Conservation (phyloP, 768 basidiomycete genomes). For the Mycena chlorophos region DNA sequence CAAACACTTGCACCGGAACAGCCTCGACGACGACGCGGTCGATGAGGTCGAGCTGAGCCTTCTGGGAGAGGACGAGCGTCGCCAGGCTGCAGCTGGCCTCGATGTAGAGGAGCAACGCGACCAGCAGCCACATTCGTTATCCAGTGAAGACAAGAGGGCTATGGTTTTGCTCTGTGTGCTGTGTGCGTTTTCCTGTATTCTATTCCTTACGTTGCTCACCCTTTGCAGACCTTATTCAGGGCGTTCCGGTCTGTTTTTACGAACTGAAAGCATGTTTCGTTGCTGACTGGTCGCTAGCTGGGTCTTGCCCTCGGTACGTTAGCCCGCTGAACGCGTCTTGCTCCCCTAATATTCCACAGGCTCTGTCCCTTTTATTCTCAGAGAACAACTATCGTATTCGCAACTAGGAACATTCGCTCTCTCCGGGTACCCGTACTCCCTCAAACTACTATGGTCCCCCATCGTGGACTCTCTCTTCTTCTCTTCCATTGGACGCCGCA, state of each 20-base stretch:
- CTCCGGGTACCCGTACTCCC: slow-evolving; percentile 91
- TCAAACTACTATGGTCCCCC: slow-evolving; percentile 97
- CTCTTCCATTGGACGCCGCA: slow-evolving; percentile 83
- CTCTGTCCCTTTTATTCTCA: slow-evolving; percentile 93
- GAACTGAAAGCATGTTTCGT: slow-evolving; percentile 13
- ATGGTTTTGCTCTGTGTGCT: slow-evolving; percentile 84
- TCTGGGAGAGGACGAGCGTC: slow-evolving; percentile 56
- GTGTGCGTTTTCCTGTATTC: slow-evolving; percentile 53
- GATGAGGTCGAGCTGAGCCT: slow-evolving; percentile 66
- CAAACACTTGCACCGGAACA: slow-evolving; percentile 32
- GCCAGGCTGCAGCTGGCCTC: slow-evolving; percentile 45
- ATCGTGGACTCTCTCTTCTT: slow-evolving; percentile 92
- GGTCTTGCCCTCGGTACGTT: slow-evolving; percentile 83
- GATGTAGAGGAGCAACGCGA: slow-evolving; percentile 35
- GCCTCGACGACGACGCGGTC: slow-evolving; percentile 32
- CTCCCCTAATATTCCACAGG: slow-evolving; percentile 45
- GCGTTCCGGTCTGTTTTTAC: slow-evolving; percentile 72
- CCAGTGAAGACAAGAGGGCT: slow-evolving; percentile 67
- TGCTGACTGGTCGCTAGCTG: slow-evolving; percentile 43
- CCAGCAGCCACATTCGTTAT: slow-evolving; percentile 12
- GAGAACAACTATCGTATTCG: slow-evolving; percentile 94
- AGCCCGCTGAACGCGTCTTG: not conserved
- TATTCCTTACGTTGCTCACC: slow-evolving; percentile 12
- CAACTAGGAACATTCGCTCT: slow-evolving; percentile 94
- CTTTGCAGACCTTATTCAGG: slow-evolving; percentile 72